Conservation (phyloP, 192 early-diverging fungal genomes). For the Haplosporangium gracile region DNA sequence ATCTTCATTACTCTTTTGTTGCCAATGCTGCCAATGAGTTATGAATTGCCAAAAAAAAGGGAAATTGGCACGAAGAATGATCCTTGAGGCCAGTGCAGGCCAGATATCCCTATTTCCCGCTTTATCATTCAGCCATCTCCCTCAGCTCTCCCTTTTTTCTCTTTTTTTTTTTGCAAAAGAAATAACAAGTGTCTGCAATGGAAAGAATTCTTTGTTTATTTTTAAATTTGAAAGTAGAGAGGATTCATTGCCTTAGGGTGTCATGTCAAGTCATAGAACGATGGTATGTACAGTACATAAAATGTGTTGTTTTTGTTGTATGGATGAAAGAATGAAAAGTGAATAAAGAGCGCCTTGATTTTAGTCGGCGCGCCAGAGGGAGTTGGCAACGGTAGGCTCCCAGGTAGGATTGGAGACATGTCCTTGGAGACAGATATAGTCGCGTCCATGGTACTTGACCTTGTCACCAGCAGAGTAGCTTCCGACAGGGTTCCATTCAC, state of each 20-base stretch:
- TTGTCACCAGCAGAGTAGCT: constrained; percentile 61
- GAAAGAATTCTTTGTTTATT: background rate
- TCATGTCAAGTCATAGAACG: background rate
- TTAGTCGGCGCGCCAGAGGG: constrained; percentile 64
- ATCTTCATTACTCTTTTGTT: background rate
- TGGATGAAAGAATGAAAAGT: background rate
- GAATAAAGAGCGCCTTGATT: no score
- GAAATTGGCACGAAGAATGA: no score
- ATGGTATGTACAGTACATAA: background rate
- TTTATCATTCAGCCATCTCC: no score
- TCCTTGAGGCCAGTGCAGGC: no score
- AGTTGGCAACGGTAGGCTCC: constrained; percentile 61
- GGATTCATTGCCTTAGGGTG: background rate
- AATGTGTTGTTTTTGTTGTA: background rate
- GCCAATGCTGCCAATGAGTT: no score
- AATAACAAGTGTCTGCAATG: background rate
- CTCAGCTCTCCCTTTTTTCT: no score
- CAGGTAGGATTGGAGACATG: constrained; percentile 65
- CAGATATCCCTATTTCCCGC: no score
- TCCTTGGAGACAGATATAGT: constrained; percentile 61
- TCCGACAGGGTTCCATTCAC: constrained; percentile 59
- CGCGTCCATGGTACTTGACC: constrained; percentile 59
- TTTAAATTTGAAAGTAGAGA: background rate
- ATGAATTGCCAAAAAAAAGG: no score
- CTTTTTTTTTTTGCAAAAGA: no score